phyloP scores from a whole-genome alignment of 805 yeast genomes.

The Metschnikowia santaceciliae region DNA sequence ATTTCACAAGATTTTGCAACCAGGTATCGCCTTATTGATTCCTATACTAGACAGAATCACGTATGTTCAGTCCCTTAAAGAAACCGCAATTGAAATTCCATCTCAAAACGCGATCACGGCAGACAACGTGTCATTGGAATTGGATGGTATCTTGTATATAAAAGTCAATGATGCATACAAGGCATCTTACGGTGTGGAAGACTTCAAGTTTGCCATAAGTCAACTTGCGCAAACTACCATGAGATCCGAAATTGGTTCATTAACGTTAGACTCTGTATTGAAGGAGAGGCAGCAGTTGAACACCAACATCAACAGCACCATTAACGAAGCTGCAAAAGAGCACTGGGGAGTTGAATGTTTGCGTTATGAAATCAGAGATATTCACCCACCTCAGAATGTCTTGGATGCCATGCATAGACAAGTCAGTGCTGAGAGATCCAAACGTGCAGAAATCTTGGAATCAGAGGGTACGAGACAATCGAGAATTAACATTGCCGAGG shows the following conservation, averaged over 20 bases:
- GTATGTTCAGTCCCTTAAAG: slow-evolving; percentile 80
- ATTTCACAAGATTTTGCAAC: slow-evolving; percentile 60
- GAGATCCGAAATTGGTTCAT: slow-evolving; percentile 84
- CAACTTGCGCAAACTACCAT: slow-evolving; percentile 89
- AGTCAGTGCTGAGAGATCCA: slow-evolving; percentile 83
- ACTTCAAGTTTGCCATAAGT: slow-evolving; percentile 77
- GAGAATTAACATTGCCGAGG: slow-evolving; percentile 63
- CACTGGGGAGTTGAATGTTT: slow-evolving; percentile 81
- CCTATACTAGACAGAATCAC: slow-evolving; percentile 75
- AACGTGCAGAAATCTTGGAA: slow-evolving; percentile 63
- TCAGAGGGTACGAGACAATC: slow-evolving; percentile 67
- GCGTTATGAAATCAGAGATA: slow-evolving; percentile 83
- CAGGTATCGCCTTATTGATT: slow-evolving; percentile 70
- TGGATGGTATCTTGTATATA: slow-evolving; percentile 80
- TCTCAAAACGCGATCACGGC: slow-evolving; percentile 81
- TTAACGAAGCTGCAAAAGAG: slow-evolving; percentile 78
- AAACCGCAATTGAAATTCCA: slow-evolving; percentile 81
- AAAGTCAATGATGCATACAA: slow-evolving; percentile 77
- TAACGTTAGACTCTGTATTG: slow-evolving; percentile 73
- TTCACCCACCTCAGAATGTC: slow-evolving; percentile 82
- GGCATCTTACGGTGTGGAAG: slow-evolving; percentile 86
- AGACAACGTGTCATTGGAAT: slow-evolving; percentile 78
- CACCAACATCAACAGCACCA: slow-evolving; percentile 66
- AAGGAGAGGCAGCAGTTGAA: slow-evolving; percentile 73
- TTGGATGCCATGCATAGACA: slow-evolving; percentile 90